Evolutionary conservation across 129 eudicot genomes (phyloP), one percentile per base, ranked within the genome.

Genomic region (Helichrysum umbraculigerum): DNA sequence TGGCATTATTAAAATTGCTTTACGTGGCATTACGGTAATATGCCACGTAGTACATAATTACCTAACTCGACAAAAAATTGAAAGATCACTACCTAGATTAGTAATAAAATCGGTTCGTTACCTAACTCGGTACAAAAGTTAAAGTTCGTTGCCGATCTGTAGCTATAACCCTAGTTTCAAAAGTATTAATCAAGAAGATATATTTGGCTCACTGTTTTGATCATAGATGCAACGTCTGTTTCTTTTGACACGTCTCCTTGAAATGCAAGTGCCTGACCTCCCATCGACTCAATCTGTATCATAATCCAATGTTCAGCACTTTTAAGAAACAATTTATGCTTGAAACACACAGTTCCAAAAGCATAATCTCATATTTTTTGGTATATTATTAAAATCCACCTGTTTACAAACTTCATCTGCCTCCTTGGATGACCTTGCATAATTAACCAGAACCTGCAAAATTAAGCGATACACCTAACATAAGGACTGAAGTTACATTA

Each of bases 171-270:
- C n/a, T n/a, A n/a, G n/a, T n/a, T n/a, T n/a, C n/a, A n/a, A n/a
- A n/a, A n/a, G n/a, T n/a, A n/a, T n/a, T 30, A 11, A 74, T n/a
- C 0, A 65, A 75, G 39, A 63, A 50, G 59, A 25, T 20, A n/a
- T 1, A 6, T 29, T 66, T 3, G 35, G 12, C 88, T 87, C 69
- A 90, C 96, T 16, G 96, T 82, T 79, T 90, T 85, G 52, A 90
- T 77, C 96, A 90, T 87, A 12, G 92, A 76, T 44, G 83, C 86
- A 14, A 87, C 96, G 62, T 87, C 90, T 20, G 44, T 51, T 79
- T 87, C 90, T 85, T 87, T 87, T n/a, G 96, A 85, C 66, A 90
- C 88, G 74, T 90, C 90, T 69, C 85, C 95, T 59, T 81, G 75
- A 80, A 84, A 89, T 57, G 86, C 68, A 77, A 89, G 84, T 64